Evolutionary conservation across 2,329 filamentous ascomycete genomes (phyloP), one percentile per base, ranked within the genome.

Genomic region (Albifimbria verrucaria): DNA sequence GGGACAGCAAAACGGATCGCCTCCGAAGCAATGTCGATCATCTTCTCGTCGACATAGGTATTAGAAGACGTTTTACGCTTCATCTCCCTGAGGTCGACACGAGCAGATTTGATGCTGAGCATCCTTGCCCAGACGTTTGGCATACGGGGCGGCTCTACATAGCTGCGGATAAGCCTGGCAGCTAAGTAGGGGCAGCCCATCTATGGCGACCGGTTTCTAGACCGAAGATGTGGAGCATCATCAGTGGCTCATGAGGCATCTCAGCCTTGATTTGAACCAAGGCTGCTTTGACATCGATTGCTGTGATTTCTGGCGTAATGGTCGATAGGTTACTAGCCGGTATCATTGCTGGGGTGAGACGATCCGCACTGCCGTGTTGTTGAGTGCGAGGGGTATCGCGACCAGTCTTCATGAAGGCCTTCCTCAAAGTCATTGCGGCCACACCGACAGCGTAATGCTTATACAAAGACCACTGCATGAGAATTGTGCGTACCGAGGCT

Each of bases 361-460:
- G 32, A 15, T 39, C 32, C 18, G 32, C 32, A 24, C 54, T 60
- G 57, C 62, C 67, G 60, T 63, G 68, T 61, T 65, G 70, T 59
- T 57, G 69, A 43, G 49, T 65, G 54, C 65, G 59, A 7, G 68
- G 62, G n/a, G 62, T 43, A 54, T 80, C 78, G 23, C 69, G 72
- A 36, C 73, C 71, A 1, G 80, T 79, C 53, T 73, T 77, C 68
- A 83, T 70, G 57, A 92, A 89, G 0, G 88, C 87, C 63, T 85
- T 85, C 51, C 80, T 80, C 22, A 99, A 69, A 3, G 95, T 90
- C 65, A 86, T 86, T 22, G 81, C 75, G 9, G 93, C 94, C 55
- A 97, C 85, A 1, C 91, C 89, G 23, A 95, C 80, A 1, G 92
- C 88, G 65, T 97, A 99, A 66, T 96, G 92, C 3, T 92, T 87